Percentiles rank a stretch among this genome's conserved stretches.
Conservation (phyloP, 805 yeast genomes). For the Jamesozyma piceae region DNA sequence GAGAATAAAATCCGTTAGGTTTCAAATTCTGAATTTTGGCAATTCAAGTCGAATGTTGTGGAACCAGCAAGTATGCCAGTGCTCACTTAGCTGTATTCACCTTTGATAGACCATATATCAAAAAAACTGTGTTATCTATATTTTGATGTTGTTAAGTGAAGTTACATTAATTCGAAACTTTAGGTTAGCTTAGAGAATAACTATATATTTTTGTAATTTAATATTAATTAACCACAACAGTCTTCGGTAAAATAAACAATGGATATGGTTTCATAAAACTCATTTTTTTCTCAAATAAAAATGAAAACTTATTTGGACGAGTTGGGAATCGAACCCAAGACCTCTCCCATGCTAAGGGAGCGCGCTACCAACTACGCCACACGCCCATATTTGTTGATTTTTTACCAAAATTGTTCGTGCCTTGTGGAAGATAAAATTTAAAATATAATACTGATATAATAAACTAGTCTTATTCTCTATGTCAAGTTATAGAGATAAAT, state of each 20-base stretch:
- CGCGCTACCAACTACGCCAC: slow-evolving; percentile 81
- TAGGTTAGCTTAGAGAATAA: neutral
- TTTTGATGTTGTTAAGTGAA: neutral
- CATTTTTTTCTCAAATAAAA: too few species aligned
- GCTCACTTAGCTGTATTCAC: neutral
- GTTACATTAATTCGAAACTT: neutral
- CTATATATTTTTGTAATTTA: neutral
- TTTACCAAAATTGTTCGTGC: too few species aligned
- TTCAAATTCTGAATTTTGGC: too few species aligned
- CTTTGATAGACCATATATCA: neutral
- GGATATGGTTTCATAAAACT: neutral
- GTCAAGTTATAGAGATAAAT: too few species aligned
- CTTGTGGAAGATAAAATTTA: too few species aligned
- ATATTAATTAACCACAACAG: neutral
- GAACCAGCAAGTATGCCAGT: too few species aligned
- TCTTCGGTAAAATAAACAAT: neutral
- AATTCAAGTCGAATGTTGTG: too few species aligned
- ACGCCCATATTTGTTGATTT: too few species aligned
- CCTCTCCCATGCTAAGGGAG: slow-evolving; percentile 73
- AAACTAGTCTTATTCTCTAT: too few species aligned
- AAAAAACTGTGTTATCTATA: neutral
- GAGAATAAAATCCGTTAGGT: neutral
- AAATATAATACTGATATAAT: too few species aligned
- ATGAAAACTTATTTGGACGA: slow-evolving; percentile 41
- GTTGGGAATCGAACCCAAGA: slow-evolving; percentile 75